A percentile compares a stretch with the other conserved stretches of the same genome.
Evolutionary conservation across 2,329 filamentous ascomycete species (phyloP).

Genomic region (Calonectria ilicicola): DNA sequence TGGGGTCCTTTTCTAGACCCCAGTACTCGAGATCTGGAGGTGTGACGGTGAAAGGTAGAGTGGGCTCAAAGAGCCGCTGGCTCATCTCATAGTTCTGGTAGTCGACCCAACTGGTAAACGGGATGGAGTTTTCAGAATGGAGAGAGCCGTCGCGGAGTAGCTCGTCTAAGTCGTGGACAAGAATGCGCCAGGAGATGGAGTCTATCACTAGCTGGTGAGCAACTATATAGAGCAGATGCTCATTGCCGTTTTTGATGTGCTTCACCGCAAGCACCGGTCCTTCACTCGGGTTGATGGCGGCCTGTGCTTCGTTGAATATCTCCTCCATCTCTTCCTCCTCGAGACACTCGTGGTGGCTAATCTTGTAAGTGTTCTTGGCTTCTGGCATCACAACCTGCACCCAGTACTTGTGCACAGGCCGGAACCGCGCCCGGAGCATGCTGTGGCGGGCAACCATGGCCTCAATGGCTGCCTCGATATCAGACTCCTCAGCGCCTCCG

Average conservation of each 20-base stretch:
- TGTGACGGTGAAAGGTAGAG: conserved; percentile 54
- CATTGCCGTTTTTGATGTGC: conserved; percentile 60
- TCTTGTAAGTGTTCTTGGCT: conserved; percentile 56
- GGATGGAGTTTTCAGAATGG: conserved; percentile 56
- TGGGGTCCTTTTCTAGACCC: conserved; percentile 56
- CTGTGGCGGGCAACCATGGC: conserved; percentile 62
- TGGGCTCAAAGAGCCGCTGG: conserved; percentile 42
- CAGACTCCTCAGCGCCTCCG: conserved; percentile 53
- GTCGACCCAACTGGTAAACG: conserved; percentile 63
- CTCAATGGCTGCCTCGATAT: conserved; percentile 61
- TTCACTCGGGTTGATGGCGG: conserved; percentile 59
- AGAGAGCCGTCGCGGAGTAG: conserved; percentile 59
- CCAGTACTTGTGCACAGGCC: conserved; percentile 54
- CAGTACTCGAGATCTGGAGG: conserved; percentile 60
- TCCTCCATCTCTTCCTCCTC: conserved; percentile 55
- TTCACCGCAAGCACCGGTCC: conserved; percentile 65
- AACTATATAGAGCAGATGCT: conserved; percentile 61
- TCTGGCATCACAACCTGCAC: conserved; percentile 58
- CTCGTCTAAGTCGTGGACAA: conserved; percentile 63
- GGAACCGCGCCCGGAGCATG: conserved; percentile 64
- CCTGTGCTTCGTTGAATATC: conserved; percentile 56
- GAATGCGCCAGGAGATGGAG: conserved; percentile 62
- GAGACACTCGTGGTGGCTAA: conserved; percentile 55
- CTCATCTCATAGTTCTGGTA: conserved; percentile 55
- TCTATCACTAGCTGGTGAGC: conserved; percentile 67